A percentile compares a stretch with the other conserved stretches of the same genome.
Conservation (phyloP, 345 rosid species). For the Trapa bicornis region DNA sequence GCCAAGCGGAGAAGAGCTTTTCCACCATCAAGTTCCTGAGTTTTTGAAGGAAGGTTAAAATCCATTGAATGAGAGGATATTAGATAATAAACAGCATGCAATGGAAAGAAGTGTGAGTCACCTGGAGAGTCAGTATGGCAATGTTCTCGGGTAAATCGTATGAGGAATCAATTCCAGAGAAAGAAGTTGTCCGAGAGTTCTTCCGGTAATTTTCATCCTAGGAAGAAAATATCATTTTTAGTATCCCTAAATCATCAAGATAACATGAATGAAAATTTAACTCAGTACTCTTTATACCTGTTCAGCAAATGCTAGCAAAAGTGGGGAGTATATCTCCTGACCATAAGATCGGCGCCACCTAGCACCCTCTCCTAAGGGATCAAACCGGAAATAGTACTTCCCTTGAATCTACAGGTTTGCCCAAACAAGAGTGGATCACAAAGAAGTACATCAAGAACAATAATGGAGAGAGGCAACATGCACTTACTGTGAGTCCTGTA, state of each 20-base stretch:
- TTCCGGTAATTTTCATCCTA: constrained; percentile 62
- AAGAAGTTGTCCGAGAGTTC: constrained; percentile 43
- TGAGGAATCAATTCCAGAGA: constrained; percentile 72
- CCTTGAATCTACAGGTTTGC: constrained; percentile 59
- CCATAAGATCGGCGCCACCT: constrained; percentile 90
- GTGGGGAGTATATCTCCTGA: constrained; percentile 92
- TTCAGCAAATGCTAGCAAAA: constrained; percentile 69
- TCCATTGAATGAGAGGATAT: neutral
- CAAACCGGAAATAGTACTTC: constrained; percentile 76
- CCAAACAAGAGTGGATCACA: neutral
- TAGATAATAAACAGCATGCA: neutral
- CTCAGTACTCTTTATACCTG: constrained; percentile 23
- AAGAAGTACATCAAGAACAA: neutral
- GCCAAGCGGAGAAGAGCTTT: constrained; percentile 75
- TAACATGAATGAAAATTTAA: neutral
- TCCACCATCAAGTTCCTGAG: constrained; percentile 74
- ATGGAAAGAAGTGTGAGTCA: constrained; percentile 6
- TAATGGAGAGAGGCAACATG: neutral
- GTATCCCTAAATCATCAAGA: neutral
- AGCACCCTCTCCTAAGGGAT: constrained; percentile 81
- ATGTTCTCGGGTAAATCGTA: constrained; percentile 71
- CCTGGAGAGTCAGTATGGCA: constrained; percentile 81
- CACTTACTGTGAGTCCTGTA: constrained; percentile 64
- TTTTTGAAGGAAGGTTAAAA: constrained; percentile 2
- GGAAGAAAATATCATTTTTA: constrained; percentile 1